A percentile compares a stretch with the other conserved stretches of the same genome.
Conservation (phyloP, 805 yeast genomes). For the Zygosaccharomyces rouxii region DNA sequence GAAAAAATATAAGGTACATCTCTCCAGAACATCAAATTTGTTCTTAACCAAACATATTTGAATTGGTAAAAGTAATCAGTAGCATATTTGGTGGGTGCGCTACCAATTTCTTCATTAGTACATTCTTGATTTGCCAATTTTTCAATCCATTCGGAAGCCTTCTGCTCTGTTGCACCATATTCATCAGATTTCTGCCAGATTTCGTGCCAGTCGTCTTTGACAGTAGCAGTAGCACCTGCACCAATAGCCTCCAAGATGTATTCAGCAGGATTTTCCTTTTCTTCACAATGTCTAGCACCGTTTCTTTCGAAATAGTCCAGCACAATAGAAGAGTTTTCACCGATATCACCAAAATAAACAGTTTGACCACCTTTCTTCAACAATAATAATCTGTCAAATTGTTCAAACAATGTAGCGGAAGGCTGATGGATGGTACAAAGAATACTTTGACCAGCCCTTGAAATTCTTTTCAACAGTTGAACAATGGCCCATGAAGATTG, state of each 20-base stretch:
- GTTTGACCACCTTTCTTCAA: constrained; percentile 50
- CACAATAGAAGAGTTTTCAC: constrained; percentile 43
- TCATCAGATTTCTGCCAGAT: constrained; percentile 51
- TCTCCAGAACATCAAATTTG: constrained; percentile 48
- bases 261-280: constrained; percentile 42
- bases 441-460: constrained; percentile 48
- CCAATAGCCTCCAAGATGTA: constrained; percentile 45
- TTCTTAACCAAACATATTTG: constrained; percentile 39
- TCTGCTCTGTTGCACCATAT: constrained; percentile 27
- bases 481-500: constrained; percentile 51
- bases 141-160: constrained; percentile 29
- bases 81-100: constrained; percentile 21
- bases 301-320: constrained; percentile 57
- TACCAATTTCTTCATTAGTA: constrained; percentile 11
- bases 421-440: constrained; percentile 57
- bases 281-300: constrained; percentile 59
- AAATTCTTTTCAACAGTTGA: constrained; percentile 41
- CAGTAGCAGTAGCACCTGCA: constrained; percentile 43
- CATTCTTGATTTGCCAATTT: constrained; percentile 16
- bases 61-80: constrained; percentile 45
- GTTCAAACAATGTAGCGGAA: constrained; percentile 46
- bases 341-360: constrained; percentile 36
- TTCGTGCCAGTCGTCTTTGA: constrained; percentile 53
- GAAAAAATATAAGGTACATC: constrained; percentile 58
- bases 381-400: constrained; percentile 44